Evolutionary conservation across 306 rosid genomes (phyloP).

Genomic region (Dryas alaskensis): DNA sequence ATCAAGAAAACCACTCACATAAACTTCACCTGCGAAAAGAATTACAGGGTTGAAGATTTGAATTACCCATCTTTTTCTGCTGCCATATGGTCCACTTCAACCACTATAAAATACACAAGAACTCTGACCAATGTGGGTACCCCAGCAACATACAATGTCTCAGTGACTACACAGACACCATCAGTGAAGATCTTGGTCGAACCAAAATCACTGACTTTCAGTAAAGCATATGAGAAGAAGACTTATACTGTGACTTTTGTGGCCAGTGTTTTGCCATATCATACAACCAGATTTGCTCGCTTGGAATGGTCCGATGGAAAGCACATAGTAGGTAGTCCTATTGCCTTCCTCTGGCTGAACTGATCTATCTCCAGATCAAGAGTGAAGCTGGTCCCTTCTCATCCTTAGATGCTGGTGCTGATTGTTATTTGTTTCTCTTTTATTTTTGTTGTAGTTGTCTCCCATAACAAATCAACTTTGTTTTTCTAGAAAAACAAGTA

Average conservation of each 20-base stretch:
- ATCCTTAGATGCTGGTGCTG: not conserved
- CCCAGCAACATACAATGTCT: constrained; percentile 49
- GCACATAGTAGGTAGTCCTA: constrained; percentile 59
- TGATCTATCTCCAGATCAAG: not conserved
- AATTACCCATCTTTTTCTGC: constrained; percentile 80
- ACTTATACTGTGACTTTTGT: constrained; percentile 57
- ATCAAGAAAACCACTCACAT: constrained; percentile 45
- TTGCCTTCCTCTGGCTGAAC: constrained; percentile 58
- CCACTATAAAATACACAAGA: constrained; percentile 49
- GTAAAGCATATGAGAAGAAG: constrained; percentile 39
- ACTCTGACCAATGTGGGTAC: constrained; percentile 56
- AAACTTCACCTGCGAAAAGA: constrained; percentile 44
- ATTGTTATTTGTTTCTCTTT: not conserved
- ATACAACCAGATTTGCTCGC: constrained; percentile 47
- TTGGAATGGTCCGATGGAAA: constrained; percentile 73
- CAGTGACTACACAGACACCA: constrained; percentile 29
- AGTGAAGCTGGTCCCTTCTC: not conserved
- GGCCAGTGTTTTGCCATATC: constrained; percentile 40
- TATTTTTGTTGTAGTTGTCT: not conserved
- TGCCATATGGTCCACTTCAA: constrained; percentile 25
- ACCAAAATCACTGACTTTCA: constrained; percentile 53
- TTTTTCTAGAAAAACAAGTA: not conserved
- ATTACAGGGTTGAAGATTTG: constrained; percentile 51
- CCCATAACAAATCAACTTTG: not conserved
- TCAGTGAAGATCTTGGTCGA: constrained; percentile 55